phyloP scores from a whole-genome alignment of 495 filamentous ascomycete genomes.

The Clavariopsis aquatica region DNA sequence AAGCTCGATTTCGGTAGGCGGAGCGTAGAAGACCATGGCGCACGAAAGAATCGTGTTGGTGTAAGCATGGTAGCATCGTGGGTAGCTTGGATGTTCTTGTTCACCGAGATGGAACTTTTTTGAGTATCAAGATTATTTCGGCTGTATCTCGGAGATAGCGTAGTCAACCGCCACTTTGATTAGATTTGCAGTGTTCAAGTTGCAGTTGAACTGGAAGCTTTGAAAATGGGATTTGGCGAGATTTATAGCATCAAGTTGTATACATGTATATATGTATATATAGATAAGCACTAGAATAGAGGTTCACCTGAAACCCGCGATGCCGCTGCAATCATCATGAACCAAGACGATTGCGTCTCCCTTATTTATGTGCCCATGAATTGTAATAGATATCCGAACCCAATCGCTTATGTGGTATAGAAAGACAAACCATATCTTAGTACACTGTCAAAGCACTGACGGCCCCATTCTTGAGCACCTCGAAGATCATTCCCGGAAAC shows the following conservation, averaged over 20 bases:
- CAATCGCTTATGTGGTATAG: too few species aligned
- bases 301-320: not conserved
- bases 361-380: not conserved
- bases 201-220: not conserved
- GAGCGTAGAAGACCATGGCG: constrained; percentile 46
- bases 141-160: not conserved
- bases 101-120: constrained; percentile 6
- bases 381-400: not conserved
- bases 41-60: constrained; percentile 37
- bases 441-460: constrained; percentile 91
- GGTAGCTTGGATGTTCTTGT: not conserved
- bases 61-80: constrained; percentile 41
- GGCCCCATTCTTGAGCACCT: constrained; percentile 88
- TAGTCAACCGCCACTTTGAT: not conserved
- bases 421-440: constrained; percentile 53
- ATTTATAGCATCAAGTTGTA: too few species aligned
- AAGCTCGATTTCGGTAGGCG: constrained; percentile 49
- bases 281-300: too few species aligned
- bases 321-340: not conserved
- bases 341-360: not conserved
- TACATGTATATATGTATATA: too few species aligned
- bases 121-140: not conserved
- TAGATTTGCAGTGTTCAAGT: not conserved
- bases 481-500: constrained; percentile 90
- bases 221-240: too few species aligned